Conservation (phyloP, 495 filamentous ascomycete genomes). For the Jackrogersella minutella region DNA sequence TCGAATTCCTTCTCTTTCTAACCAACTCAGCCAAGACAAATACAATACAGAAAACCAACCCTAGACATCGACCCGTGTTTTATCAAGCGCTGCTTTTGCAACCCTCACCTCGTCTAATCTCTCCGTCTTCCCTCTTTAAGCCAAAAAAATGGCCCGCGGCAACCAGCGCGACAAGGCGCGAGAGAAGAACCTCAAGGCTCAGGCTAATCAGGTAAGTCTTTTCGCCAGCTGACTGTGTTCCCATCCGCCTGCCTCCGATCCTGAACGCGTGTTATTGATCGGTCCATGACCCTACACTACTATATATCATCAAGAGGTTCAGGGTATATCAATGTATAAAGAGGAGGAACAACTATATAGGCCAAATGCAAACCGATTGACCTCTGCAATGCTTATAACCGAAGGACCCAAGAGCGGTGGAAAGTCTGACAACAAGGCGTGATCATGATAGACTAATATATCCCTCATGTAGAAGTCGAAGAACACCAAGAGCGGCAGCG, state of each 20-base stretch:
- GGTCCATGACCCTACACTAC: not conserved
- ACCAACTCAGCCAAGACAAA: not conserved
- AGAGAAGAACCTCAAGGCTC: conserved; percentile 78
- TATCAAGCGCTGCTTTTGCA: conserved; percentile 31
- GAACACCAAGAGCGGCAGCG: conserved; percentile 67
- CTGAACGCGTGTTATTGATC: not conserved
- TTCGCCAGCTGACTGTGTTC: conserved; percentile 15
- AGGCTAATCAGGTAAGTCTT: conserved; percentile 59
- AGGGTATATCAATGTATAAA: not conserved
- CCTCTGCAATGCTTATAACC: not conserved
- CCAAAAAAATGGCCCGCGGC: conserved; percentile 80
- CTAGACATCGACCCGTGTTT: conserved; percentile 18
- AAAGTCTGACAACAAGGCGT: not conserved
- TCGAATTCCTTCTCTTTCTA: not conserved
- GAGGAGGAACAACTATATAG: not conserved
- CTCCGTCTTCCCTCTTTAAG: conserved; percentile 1
- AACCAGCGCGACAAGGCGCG: conserved; percentile 93
- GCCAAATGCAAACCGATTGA: not conserved
- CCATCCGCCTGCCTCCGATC: conserved; percentile 3
- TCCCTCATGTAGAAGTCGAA: conserved; percentile 64
- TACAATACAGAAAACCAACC: conserved; percentile 3
- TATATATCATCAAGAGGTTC: not conserved
- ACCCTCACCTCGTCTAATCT: conserved; percentile 12
- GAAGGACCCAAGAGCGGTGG: not conserved
- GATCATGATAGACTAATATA: conserved; percentile 21